Conservation (phyloP, 129 eudicot species). For the Artemisia argyi region DNA sequence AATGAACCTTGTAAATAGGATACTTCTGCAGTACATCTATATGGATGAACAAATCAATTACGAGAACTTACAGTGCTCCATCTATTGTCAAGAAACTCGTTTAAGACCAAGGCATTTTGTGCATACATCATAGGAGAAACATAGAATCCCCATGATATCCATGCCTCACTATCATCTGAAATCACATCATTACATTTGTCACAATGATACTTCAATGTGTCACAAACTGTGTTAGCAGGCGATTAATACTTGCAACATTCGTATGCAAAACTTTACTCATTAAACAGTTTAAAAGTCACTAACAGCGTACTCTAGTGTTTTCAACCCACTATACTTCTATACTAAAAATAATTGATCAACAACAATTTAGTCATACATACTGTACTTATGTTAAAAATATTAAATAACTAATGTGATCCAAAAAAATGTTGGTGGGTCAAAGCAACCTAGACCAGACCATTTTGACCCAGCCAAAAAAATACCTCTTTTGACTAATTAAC, state of each 20-base stretch:
- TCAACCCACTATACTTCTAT: too few species aligned
- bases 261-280: not conserved
- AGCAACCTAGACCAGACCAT: not conserved
- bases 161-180: conserved; percentile 44
- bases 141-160: conserved; percentile 61
- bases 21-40: not conserved
- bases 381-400: too few species aligned
- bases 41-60: not conserved
- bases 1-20: not conserved
- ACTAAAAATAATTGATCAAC: too few species aligned
- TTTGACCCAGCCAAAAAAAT: too few species aligned
- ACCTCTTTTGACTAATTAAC: too few species aligned
- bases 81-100: conserved; percentile 54
- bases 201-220: not conserved
- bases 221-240: too few species aligned
- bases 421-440: too few species aligned
- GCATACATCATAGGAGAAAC: conserved; percentile 66
- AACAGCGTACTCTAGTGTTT: not conserved
- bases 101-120: conserved; percentile 53
- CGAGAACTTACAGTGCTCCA: conserved; percentile 51
- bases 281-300: not conserved
- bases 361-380: too few species aligned
- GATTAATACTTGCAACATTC: not conserved
- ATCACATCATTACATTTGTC: conserved; percentile 13
- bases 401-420: too few species aligned